phyloP scores from a whole-genome alignment of 2,329 filamentous ascomycete genomes.

The Pseudogymnoascus sp. region DNA sequence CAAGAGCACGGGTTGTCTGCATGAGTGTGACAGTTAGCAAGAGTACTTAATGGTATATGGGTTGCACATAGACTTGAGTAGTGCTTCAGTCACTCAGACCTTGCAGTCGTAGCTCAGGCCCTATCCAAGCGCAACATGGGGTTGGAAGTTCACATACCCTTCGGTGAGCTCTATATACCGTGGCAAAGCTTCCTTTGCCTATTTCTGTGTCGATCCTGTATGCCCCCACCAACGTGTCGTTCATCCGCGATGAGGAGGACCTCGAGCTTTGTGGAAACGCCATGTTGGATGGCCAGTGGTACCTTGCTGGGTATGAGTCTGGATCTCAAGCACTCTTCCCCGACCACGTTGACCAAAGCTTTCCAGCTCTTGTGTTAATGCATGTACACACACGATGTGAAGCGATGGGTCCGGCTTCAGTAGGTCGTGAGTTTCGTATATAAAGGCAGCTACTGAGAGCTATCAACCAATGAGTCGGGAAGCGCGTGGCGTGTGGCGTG shows the following conservation, averaged over 20 bases:
- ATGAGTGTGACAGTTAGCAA: conserved; percentile 12
- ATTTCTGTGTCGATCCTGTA: conserved; percentile 85
- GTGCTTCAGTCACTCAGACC: conserved; percentile 4
- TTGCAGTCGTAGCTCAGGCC: not conserved
- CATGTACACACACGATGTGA: conserved; percentile 6
- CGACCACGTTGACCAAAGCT: not conserved
- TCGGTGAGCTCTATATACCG: conserved; percentile 82
- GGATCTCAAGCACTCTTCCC: conserved; percentile 1
- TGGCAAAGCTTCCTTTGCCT: conserved; percentile 95
- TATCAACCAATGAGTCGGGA: conserved; percentile 6
- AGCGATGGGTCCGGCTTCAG: not conserved
- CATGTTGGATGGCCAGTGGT: conserved; percentile 25
- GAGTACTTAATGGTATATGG: not conserved
- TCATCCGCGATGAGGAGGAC: conserved; percentile 33
- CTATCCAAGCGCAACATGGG: not conserved
- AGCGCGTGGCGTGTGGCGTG: not conserved
- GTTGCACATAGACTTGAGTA: conserved; percentile 1
- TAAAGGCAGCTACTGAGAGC: conserved; percentile 5
- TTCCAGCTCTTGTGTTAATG: not conserved
- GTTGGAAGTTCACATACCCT: conserved; percentile 53
- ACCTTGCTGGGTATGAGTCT: not conserved
- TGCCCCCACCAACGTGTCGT: conserved; percentile 50
- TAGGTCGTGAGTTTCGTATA: conserved; percentile 4
- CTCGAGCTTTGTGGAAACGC: conserved; percentile 36
- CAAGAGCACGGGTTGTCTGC: conserved; percentile 71